Conservation (phyloP, 208 protist species). For the Leishmania tropica region DNA sequence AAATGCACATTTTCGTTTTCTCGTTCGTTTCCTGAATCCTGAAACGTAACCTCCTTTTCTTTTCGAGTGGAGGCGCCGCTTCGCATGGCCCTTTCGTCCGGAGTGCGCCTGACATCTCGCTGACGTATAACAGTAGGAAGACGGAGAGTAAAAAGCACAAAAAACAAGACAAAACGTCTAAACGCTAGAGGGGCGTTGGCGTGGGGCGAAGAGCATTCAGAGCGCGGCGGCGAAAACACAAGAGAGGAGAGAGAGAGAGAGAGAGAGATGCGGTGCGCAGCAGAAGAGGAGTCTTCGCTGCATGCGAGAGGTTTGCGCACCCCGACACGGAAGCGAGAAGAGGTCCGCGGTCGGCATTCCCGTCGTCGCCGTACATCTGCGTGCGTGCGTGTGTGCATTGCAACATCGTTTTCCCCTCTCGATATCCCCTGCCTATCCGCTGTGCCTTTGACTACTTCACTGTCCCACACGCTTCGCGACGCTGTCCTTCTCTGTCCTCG, state of each 20-base stretch:
- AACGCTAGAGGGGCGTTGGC: background rate
- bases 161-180: no score
- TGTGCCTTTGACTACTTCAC: background rate
- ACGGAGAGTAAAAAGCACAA: background rate
- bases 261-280: constrained; percentile 8
- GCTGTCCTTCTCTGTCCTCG: background rate
- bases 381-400: background rate
- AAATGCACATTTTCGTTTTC: background rate
- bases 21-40: background rate
- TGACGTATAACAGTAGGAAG: background rate
- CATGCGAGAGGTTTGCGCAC: no score
- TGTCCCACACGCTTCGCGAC: background rate
- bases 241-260: no score
- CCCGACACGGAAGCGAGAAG: background rate
- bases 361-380: no score
- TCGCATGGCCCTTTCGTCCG: background rate
- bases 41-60: background rate
- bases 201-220: background rate
- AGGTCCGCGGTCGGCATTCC: background rate
- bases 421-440: background rate
- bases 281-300: no score
- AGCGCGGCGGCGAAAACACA: background rate
- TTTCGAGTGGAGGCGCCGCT: background rate
- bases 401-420: background rate
- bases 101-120: background rate